These are phyloP conservation scores for Mortierella hygrophila DNA, from an alignment of 192 early-diverging fungal genomes.

Conservation along the genomic window DNA sequence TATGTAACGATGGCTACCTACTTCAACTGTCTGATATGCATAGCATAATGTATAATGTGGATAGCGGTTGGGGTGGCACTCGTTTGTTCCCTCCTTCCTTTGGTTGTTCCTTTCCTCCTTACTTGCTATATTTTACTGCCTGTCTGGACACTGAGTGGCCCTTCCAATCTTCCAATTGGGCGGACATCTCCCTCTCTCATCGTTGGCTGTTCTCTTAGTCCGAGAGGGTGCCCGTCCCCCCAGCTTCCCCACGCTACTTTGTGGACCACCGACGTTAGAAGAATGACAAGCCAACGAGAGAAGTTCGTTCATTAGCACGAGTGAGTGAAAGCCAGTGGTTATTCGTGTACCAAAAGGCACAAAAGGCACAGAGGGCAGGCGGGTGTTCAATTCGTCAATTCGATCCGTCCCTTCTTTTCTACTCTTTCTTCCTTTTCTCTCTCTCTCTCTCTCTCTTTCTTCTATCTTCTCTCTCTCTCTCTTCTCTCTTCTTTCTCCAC, in stretches of 20 bases:
- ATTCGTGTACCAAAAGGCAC: neutral
- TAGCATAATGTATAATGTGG: too few species aligned
- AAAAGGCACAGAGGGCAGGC: neutral
- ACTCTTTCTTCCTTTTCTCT: neutral
- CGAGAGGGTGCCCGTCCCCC: too few species aligned
- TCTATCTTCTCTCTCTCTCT: neutral
- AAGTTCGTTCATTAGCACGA: too few species aligned
- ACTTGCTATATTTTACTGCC: neutral
- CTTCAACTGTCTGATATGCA: too few species aligned
- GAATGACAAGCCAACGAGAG: too few species aligned
- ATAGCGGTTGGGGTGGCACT: neutral
- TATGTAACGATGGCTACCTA: too few species aligned
- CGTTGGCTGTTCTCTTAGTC: too few species aligned
- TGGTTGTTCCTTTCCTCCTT: neutral
- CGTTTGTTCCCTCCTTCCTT: conserved; percentile 2
- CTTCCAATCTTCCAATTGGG: too few species aligned
- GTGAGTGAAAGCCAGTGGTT: too few species aligned
- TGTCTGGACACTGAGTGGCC: neutral
- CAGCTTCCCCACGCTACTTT: too few species aligned
- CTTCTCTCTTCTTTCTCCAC: neutral
- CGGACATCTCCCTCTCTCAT: too few species aligned
- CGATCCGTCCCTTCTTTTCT: neutral
- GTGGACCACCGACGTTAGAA: too few species aligned
- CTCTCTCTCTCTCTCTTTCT: neutral
- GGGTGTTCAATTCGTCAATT: neutral